Percentiles rank a stretch among this genome's conserved stretches.
Evolutionary conservation across 306 rosid genomes (phyloP).

Genomic region (Cucumis hystrix): DNA sequence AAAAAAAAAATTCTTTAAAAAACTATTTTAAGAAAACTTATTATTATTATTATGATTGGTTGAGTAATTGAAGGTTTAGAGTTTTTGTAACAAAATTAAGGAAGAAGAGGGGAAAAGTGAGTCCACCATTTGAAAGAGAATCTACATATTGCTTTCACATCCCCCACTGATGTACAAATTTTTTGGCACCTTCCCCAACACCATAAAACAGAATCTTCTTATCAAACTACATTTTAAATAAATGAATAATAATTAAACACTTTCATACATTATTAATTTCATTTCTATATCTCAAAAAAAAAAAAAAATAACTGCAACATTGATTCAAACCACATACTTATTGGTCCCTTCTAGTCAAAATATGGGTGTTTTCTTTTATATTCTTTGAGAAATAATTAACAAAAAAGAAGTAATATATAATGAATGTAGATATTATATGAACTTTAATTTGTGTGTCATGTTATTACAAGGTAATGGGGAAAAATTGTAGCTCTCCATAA

Average conservation of each 20-base stretch:
- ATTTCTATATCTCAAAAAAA: too few relatives aligned
- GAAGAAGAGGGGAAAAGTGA: background rate
- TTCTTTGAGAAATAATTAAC: too few relatives aligned
- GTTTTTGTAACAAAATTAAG: background rate
- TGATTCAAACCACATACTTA: too few relatives aligned
- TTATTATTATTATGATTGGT: too few relatives aligned
- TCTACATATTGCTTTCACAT: background rate
- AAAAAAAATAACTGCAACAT: too few relatives aligned
- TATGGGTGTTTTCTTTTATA: too few relatives aligned
- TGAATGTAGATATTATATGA: background rate
- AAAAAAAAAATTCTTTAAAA: too few relatives aligned
- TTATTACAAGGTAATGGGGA: background rate
- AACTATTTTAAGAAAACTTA: too few relatives aligned
- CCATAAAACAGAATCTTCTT: background rate
- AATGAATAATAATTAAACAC: background rate
- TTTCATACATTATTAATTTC: background rate
- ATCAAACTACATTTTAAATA: background rate
- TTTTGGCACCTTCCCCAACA: conserved; percentile 8
- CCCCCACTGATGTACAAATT: background rate
- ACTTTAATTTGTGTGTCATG: background rate
- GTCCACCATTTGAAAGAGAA: conserved; percentile 1
- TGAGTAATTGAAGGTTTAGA: too few relatives aligned
- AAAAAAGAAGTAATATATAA: background rate
- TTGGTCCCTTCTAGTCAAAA: too few relatives aligned
- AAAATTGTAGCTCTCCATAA: background rate